phyloP scores from a whole-genome alignment of 768 basidiomycete genomes.

The Amanita polypyramis region DNA sequence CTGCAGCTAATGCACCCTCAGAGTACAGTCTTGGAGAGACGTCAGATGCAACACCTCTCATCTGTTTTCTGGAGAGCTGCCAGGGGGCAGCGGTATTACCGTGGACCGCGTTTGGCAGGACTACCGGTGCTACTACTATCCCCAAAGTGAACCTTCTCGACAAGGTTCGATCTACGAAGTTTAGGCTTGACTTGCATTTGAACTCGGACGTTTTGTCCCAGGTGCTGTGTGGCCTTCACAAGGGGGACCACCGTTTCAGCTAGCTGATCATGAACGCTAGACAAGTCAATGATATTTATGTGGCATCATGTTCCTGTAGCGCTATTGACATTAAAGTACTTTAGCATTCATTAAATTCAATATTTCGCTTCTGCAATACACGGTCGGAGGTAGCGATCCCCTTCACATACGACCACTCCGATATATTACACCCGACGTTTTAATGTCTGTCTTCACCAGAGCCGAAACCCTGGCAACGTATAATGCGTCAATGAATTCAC shows the following conservation, averaged over 20 bases:
- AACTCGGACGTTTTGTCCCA: not conserved
- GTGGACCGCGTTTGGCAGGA: slow-evolving; percentile 63
- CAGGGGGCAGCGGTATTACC: slow-evolving; percentile 38
- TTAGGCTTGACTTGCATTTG: not conserved
- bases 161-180: not conserved
- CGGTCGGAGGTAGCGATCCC: too few relatives aligned
- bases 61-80: slow-evolving; percentile 36
- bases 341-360: slow-evolving; percentile 36
- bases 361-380: slow-evolving; percentile 18
- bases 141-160: not conserved
- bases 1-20: slow-evolving; percentile 17
- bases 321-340: slow-evolving; percentile 14
- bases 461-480: too few relatives aligned
- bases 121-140: slow-evolving; percentile 38
- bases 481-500: too few relatives aligned
- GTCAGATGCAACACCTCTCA: slow-evolving; percentile 51
- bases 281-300: too few relatives aligned
- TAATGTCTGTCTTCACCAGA: too few relatives aligned
- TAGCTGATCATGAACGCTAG: too few relatives aligned
- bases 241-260: not conserved
- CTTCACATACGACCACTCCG: too few relatives aligned
- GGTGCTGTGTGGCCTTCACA: not conserved
- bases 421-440: too few relatives aligned
- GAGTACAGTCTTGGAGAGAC: slow-evolving; percentile 59
- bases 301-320: too few relatives aligned